Base-by-base conservation (phyloP, 2,329 filamentous ascomycete genomes). In the Xylaria sp. region DNA sequence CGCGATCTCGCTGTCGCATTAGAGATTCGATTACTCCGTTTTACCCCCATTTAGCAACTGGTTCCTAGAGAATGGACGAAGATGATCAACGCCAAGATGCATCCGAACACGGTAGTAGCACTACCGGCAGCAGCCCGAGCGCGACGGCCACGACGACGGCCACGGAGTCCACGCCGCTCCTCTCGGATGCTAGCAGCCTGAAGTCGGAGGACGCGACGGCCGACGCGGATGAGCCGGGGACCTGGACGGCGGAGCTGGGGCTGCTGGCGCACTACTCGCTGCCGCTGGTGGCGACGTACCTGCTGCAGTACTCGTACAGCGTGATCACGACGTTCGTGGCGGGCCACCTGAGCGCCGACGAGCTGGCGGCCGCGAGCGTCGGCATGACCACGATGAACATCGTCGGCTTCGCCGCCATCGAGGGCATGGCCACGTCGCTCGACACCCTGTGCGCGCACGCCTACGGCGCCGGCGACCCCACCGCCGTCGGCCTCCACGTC, bases 351-450 rank as follows among this genome's bases (percentile, higher is more conserved):
- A 75, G 79, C 18, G 77, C 77, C 2, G 74, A 79, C 60, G 80
- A 80, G 52, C 66, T 83, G 8, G 80, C 78, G 1, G 80, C 80
- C 0, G 78, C 80, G 0, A 79, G 76, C 48, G 64, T 83, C 16
- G 78, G 78, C 20, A 74, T 78, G 20, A 82, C 79, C 42, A 82
- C 79, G 0, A 78, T 80, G 59, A 82, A 79, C 54, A 82, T 84
- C 46, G 71, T 79, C 6, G 81, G 80, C 0, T 73, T 78, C 18
- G 76, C 80, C 1, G 68, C 80, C 19, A 76, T 77, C 52, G 77
- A 81, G 61, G 79, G 79, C 19, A 74, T 81, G 64, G 77, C 78
- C 8, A 81, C 78, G 0, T 76, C 74, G 20, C 67, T 81, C 19
- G 78, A 81, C 58, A 81, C 78, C 0, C 66, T 81, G 2, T 81